Base-by-base conservation (phyloP, 2,329 filamentous ascomycete species). In the Arthrobotrys pseudoclavata region DNA sequence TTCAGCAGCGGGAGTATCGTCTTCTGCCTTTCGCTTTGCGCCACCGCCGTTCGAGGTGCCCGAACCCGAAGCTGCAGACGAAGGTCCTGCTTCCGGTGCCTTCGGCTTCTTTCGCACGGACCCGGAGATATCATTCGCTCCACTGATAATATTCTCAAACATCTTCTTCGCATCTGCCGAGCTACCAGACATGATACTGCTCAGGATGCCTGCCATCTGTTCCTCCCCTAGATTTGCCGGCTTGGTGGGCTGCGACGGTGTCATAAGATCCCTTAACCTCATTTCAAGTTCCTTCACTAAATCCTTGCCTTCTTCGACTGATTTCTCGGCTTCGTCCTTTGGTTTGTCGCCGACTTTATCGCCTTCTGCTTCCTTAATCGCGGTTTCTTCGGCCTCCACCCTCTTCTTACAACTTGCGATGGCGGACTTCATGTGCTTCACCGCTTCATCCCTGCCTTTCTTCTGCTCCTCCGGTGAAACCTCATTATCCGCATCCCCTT, bases 261-360 rank as follows among this genome's bases (percentile, higher is more conserved):
- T 29, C 45, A 80, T 79, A 68, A 76, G 71, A 79, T 80, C 68
- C 84, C 88, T 84, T 85, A 92, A 89, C 80, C 92, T 87, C 82
- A 91, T 88, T 84, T 93, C 90, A 89, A 96, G 92, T 80, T 96
- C 92, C 66, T 87, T 87, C 57, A 95, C 87, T 80, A 96, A 89
- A 77, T 94, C 91, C 84, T 92, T 92, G 80, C 92, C 91, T 78
- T 96, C 91, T 66, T 86, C 84, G 77, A 96, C 91, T 76, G 83
- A 94, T 89, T 83, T 95, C 88, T 85, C 83, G 3, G 84, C 82
- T 62, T 85, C 84, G 31, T 86, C 84, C 85, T 88, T 80, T 74
- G 81, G 64, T 69, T 84, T 75, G 79, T 79, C 80, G 55, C 82
- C 82, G 31, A 84, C 84, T 12, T 83, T 83, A n/a, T 85, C 84